These are phyloP conservation scores for Malassezia yamatoensis DNA, from an alignment of 1,284 basidiomycete species.

Conservation along the genomic window DNA sequence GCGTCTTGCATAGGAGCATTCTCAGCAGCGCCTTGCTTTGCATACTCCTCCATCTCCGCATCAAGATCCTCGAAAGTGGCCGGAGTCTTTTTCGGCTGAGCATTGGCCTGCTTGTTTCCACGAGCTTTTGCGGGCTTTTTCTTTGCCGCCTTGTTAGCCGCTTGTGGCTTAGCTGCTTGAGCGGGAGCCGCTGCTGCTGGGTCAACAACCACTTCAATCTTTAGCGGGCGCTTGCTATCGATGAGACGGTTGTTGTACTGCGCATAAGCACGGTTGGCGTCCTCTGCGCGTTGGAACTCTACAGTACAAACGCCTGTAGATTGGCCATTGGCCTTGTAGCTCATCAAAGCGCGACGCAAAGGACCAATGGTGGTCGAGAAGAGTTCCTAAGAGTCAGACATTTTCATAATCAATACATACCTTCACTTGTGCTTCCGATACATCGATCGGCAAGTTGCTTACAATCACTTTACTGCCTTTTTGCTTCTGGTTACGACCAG, in stretches of 20 bases:
- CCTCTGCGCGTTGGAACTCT: slow-evolving; percentile 73
- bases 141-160: slow-evolving; percentile 50
- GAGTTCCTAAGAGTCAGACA: slow-evolving; percentile 57
- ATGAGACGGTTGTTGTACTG: slow-evolving; percentile 97
- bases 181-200: slow-evolving; percentile 60
- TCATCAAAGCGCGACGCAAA: slow-evolving; percentile 68
- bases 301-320: slow-evolving; percentile 84
- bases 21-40: slow-evolving; percentile 26
- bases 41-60: slow-evolving; percentile 56
- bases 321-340: slow-evolving; percentile 72
- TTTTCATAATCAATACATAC: slow-evolving; percentile 27
- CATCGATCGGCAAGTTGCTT: slow-evolving; percentile 85
- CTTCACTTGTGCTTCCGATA: slow-evolving; percentile 88
- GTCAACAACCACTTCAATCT: slow-evolving; percentile 92
- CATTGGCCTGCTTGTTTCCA: slow-evolving; percentile 27
- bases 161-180: slow-evolving; percentile 59
- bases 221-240: slow-evolving; percentile 98
- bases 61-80: slow-evolving; percentile 55
- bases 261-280: slow-evolving; percentile 80
- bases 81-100: slow-evolving; percentile 49
- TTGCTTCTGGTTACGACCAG: slow-evolving; percentile 27
- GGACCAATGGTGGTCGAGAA: slow-evolving; percentile 84
- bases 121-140: slow-evolving; percentile 52
- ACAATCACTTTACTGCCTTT: slow-evolving; percentile 76
- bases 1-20: slow-evolving; percentile 17